These are phyloP conservation scores for Chenopodium berlandieri DNA, from an alignment of 148 eudicot genomes.

Conservation along the genomic window DNA sequence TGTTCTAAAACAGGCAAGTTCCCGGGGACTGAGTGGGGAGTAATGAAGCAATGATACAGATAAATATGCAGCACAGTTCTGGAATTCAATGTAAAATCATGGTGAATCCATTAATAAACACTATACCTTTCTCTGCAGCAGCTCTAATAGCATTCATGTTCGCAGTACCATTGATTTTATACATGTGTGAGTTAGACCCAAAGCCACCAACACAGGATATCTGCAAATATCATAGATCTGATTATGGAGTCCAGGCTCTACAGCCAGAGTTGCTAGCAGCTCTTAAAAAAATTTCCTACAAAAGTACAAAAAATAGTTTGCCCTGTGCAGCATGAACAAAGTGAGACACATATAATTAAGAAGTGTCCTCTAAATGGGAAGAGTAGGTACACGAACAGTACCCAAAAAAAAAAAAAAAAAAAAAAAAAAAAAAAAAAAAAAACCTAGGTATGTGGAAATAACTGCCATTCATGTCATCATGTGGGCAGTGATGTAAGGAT, in stretches of 20 bases:
- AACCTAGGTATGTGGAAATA: not conserved
- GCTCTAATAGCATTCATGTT: constrained; percentile 93
- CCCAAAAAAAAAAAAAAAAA: not conserved
- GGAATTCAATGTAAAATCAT: not conserved
- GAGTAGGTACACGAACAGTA: not conserved
- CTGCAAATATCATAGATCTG: constrained; percentile 36
- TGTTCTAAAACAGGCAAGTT: not conserved
- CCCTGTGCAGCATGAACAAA: not conserved
- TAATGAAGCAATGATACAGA: not conserved
- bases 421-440: not conserved
- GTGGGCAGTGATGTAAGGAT: not conserved
- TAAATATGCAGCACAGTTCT: not conserved
- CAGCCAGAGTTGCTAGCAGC: not conserved
- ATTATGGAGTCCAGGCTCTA: constrained; percentile 3
- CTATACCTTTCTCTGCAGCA: constrained; percentile 80
- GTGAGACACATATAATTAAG: not conserved
- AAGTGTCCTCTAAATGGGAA: not conserved
- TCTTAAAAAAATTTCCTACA: not conserved
- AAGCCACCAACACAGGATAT: constrained; percentile 97
- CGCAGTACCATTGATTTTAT: constrained; percentile 95
- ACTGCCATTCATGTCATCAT: not conserved
- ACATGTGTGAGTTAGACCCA: constrained; percentile 90
- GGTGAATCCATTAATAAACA: not conserved
- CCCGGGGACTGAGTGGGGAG: not conserved
- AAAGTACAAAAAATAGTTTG: not conserved